These are phyloP conservation scores for Fusarium chaquense DNA, from an alignment of 2,329 filamentous ascomycete species.

Conservation along the genomic window DNA sequence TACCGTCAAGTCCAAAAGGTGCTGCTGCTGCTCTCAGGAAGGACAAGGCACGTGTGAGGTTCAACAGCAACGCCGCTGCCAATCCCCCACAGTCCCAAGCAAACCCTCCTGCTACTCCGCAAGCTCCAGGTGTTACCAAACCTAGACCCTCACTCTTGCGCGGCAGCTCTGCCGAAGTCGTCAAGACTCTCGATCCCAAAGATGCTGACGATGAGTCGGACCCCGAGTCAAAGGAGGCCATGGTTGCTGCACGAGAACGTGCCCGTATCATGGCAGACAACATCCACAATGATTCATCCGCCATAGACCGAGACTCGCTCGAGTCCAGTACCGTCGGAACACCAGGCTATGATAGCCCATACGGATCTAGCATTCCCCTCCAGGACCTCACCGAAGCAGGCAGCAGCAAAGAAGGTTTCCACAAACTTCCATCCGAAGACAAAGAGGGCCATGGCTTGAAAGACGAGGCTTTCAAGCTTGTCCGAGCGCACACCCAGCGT, in stretches of 20 bases:
- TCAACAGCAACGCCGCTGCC: constrained; percentile 59
- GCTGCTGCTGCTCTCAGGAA: constrained; percentile 47
- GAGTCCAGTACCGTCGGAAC: constrained; percentile 53
- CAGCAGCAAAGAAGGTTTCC: constrained; percentile 34
- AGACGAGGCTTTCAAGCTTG: constrained; percentile 58
- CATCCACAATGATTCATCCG: constrained; percentile 53
- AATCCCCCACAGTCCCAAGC: constrained; percentile 43
- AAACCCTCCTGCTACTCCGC: constrained; percentile 20
- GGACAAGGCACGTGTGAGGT: constrained; percentile 62
- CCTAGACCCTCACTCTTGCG: constrained; percentile 59
- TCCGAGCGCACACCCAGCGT: constrained; percentile 56
- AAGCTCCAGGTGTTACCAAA: constrained; percentile 38
- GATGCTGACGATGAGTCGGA: constrained; percentile 46
- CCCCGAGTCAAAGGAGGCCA: constrained; percentile 52
- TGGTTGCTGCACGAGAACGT: constrained; percentile 57
- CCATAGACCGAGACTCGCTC: constrained; percentile 53
- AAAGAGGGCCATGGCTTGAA: constrained; percentile 28
- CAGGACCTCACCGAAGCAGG: constrained; percentile 46
- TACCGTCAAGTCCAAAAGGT: constrained; percentile 24
- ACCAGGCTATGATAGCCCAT: constrained; percentile 43
- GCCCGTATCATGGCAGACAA: constrained; percentile 58
- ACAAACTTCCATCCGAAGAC: constrained; percentile 31
- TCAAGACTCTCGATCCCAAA: constrained; percentile 44
- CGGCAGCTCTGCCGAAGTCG: constrained; percentile 56
- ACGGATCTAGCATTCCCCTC: constrained; percentile 50